These are phyloP conservation scores for Prinsepia uniflora DNA, from an alignment of 306 rosid species.

Conservation along the genomic window DNA sequence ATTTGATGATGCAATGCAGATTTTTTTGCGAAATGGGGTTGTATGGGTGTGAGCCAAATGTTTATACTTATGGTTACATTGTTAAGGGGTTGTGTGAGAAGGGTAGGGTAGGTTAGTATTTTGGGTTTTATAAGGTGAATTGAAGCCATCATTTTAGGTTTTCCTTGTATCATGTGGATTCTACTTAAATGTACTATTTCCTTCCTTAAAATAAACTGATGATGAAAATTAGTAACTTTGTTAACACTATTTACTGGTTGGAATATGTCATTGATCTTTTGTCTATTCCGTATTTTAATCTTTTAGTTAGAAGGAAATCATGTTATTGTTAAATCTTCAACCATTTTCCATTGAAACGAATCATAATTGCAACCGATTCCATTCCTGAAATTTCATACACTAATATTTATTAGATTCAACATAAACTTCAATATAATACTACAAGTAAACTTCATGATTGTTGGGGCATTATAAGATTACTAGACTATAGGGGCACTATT, in stretches of 20 bases:
- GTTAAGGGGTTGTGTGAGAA: constrained; percentile 87
- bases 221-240: not conserved
- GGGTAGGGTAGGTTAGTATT: constrained; percentile 72
- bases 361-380: too few relatives aligned
- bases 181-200: too few relatives aligned
- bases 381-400: too few relatives aligned
- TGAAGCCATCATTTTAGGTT: too few relatives aligned
- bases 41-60: constrained; percentile 80
- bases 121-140: constrained; percentile 62
- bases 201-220: not conserved
- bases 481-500: too few relatives aligned
- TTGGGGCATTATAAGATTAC: too few relatives aligned
- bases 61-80: constrained; percentile 65
- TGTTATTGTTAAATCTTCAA: too few relatives aligned
- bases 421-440: too few relatives aligned
- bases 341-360: too few relatives aligned
- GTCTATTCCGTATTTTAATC: not conserved
- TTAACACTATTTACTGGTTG: not conserved
- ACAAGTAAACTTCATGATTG: too few relatives aligned
- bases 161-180: too few relatives aligned
- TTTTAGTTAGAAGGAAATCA: not conserved
- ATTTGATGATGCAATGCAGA: constrained; percentile 76
- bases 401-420: too few relatives aligned
- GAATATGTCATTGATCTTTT: not conserved
- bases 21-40: constrained; percentile 79